These are phyloP conservation scores for Acacia confusa DNA, from an alignment of 306 rosid species.

Conservation along the genomic window DNA sequence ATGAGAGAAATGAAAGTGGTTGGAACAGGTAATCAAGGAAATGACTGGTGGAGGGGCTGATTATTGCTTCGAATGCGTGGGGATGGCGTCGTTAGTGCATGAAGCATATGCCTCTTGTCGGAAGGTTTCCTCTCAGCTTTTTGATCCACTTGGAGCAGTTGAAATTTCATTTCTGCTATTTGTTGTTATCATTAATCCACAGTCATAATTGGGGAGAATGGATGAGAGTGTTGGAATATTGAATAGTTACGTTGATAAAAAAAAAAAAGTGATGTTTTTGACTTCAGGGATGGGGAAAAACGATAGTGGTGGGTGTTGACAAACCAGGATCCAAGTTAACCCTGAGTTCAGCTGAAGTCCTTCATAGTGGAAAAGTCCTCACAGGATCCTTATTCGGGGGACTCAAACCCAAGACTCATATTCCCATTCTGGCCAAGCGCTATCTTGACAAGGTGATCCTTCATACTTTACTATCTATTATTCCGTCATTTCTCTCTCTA, in stretches of 20 bases:
- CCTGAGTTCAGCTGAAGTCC: conserved; percentile 48
- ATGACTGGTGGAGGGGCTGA: conserved; percentile 81
- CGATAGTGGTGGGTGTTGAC: conserved; percentile 75
- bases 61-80: conserved; percentile 88
- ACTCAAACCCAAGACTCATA: conserved; percentile 71
- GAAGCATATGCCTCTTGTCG: conserved; percentile 84
- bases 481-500: not conserved
- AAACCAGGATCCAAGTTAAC: conserved; percentile 59
- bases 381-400: conserved; percentile 80
- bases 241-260: no score
- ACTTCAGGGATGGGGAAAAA: conserved; percentile 90
- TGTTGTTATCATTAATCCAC: not conserved
- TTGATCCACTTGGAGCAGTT: not conserved
- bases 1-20: no score
- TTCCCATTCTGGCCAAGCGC: conserved; percentile 69
- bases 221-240: no score
- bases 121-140: conserved; percentile 48
- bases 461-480: not conserved
- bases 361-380: conserved; percentile 58
- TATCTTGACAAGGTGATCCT: conserved; percentile 69
- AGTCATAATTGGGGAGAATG: not conserved
- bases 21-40: conserved; percentile 53
- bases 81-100: conserved; percentile 64
- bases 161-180: not conserved
- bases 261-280: conserved; percentile 2